phyloP scores from a whole-genome alignment of 2,329 filamentous ascomycete species.

The Thermothelomyces thermophilus region DNA sequence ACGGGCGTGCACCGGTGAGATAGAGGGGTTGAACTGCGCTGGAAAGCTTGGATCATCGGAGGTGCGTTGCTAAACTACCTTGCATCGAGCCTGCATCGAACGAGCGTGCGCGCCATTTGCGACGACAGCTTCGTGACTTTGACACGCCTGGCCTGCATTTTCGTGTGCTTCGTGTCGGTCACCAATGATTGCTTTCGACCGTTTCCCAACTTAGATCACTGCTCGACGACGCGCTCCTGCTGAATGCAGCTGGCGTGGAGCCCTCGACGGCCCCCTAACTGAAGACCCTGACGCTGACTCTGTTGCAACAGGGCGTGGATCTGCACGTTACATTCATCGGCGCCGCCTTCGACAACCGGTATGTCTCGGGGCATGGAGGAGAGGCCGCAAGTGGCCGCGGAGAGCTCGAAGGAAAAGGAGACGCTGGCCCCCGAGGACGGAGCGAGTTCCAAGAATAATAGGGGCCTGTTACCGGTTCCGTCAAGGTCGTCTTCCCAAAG shows the following conservation, averaged over 20 bases:
- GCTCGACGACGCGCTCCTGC: no score
- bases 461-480: conserved; percentile 50
- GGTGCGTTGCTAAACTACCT: conserved; percentile 16
- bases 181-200: no score
- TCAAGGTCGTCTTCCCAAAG: conserved; percentile 57
- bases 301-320: conserved; percentile 1
- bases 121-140: neutral
- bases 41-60: conserved; percentile 15
- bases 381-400: conserved; percentile 30
- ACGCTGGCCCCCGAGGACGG: conserved; percentile 37
- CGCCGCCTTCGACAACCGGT: neutral
- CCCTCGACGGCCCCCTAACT: no score
- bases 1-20: conserved; percentile 20
- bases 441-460: conserved; percentile 42
- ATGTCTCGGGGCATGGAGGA: conserved; percentile 33
- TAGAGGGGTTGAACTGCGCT: conserved; percentile 23
- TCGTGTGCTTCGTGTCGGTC: conserved; percentile 3
- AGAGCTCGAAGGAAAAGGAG: conserved; percentile 40
- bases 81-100: neutral
- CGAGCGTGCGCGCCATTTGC: neutral
- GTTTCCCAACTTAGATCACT: no score
- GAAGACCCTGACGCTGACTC: neutral
- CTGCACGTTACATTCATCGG: neutral
- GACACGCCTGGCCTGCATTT: neutral
- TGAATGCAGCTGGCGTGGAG: no score